These are phyloP conservation scores for Lyophyllum decastes DNA, from an alignment of 768 basidiomycete genomes.

Conservation along the genomic window DNA sequence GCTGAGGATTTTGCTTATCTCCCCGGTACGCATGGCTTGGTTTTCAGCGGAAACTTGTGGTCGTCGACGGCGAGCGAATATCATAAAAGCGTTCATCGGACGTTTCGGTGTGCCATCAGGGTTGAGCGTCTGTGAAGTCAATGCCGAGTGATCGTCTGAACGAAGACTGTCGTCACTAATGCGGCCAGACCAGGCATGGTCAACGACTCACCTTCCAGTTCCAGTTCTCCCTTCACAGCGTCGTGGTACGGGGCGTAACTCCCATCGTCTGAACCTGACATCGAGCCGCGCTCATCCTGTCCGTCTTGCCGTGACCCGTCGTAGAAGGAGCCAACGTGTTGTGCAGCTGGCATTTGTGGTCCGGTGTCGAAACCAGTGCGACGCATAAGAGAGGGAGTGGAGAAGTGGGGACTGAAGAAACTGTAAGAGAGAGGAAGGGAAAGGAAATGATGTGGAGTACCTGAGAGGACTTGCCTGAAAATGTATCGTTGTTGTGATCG, in stretches of 20 bases:
- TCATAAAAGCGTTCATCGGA: constrained; percentile 95
- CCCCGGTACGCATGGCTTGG: constrained; percentile 87
- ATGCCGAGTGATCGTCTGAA: constrained; percentile 37
- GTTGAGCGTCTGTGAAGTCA: constrained; percentile 82
- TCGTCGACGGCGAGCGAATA: constrained; percentile 79
- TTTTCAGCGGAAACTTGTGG: constrained; percentile 87
- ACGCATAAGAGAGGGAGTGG: constrained; percentile 27
- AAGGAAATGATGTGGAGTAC: constrained; percentile 23
- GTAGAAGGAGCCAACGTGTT: constrained; percentile 26
- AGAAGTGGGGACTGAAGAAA: constrained; percentile 8
- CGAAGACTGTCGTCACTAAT: neutral
- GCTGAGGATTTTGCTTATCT: constrained; percentile 85
- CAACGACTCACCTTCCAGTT: constrained; percentile 44
- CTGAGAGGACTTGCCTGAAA: constrained; percentile 20
- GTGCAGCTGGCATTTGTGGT: constrained; percentile 26
- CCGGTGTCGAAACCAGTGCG: constrained; percentile 26
- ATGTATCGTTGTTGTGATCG: constrained; percentile 38
- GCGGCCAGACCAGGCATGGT: neutral
- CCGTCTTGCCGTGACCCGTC: constrained; percentile 25
- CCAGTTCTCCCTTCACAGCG: constrained; percentile 39
- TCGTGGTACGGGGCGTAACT: constrained; percentile 37
- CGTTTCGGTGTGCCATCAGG: constrained; percentile 87
- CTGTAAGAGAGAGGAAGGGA: constrained; percentile 14
- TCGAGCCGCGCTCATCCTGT: constrained; percentile 50
- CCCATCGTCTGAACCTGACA: constrained; percentile 62